phyloP scores from a whole-genome alignment of 202 grass and related monocot species.

The Digitaria exilis region DNA sequence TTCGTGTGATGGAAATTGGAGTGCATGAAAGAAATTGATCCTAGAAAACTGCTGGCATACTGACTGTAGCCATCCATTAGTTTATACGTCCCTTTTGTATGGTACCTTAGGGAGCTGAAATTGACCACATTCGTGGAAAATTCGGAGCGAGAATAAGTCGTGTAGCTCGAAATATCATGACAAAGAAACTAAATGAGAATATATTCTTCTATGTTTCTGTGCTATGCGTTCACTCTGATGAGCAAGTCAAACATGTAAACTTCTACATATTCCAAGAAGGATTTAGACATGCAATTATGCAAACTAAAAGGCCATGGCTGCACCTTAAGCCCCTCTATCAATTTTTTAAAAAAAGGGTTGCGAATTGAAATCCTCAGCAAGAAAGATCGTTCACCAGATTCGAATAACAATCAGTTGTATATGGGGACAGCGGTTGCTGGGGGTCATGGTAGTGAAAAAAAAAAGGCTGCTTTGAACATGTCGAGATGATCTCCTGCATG shows the following conservation, averaged over 20 bases:
- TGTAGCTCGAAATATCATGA: neutral
- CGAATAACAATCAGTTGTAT: neutral
- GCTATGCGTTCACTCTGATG: no score
- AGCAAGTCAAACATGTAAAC: neutral
- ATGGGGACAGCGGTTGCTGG: conserved; percentile 23
- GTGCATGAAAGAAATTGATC: neutral
- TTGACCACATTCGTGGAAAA: no score
- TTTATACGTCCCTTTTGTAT: neutral
- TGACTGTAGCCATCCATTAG: neutral
- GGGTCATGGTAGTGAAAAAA: conserved; percentile 15
- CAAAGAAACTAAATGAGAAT: no score
- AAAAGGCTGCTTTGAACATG: conserved; percentile 20
- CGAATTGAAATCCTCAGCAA: neutral
- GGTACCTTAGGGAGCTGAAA: no score
- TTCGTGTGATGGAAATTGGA: neutral
- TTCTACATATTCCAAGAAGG: no score
- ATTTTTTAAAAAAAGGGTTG: neutral
- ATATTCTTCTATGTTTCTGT: neutral
- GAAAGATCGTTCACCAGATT: neutral
- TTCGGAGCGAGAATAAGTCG: no score
- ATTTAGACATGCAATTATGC: neutral
- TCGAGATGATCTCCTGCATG: conserved; percentile 29
- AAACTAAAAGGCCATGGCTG: neutral
- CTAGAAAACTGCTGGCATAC: neutral
- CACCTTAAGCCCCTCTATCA: neutral